Percentiles rank a stretch among this genome's conserved stretches.
Conservation (phyloP, 768 basidiomycete species). For the Hypholoma fasciculare region DNA sequence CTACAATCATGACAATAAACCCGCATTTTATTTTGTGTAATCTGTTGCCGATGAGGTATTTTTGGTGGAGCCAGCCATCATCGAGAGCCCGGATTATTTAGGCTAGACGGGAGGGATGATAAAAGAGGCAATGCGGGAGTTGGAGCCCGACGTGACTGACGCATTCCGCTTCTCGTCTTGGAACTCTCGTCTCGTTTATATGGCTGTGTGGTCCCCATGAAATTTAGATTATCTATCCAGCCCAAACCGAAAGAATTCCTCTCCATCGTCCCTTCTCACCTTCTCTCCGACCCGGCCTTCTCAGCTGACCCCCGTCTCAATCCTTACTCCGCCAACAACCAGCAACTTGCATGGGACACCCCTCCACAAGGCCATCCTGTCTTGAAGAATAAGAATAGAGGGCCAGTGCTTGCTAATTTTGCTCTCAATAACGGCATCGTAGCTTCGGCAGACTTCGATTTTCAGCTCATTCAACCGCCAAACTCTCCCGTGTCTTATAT, state of each 20-base stretch:
- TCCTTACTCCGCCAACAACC: slow-evolving; percentile 39
- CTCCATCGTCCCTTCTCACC: slow-evolving; percentile 23
- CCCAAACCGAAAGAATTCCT: slow-evolving; percentile 9
- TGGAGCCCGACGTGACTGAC: slow-evolving; percentile 8
- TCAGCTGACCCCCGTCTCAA: slow-evolving; percentile 53
- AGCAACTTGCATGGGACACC: slow-evolving; percentile 24
- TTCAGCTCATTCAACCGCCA: slow-evolving; percentile 32
- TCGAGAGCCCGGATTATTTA: not conserved
- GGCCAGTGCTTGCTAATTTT: slow-evolving; percentile 8
- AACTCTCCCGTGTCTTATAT: slow-evolving; percentile 30
- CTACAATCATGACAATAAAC: not conserved
- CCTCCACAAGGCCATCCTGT: slow-evolving; percentile 33
- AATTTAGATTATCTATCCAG: slow-evolving; percentile 16
- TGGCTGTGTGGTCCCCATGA: slow-evolving; percentile 15
- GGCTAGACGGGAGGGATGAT: not conserved
- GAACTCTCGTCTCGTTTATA: slow-evolving; percentile 2
- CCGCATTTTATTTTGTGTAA: not conserved
- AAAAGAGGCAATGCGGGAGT: slow-evolving; percentile 8
- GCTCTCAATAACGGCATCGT: slow-evolving; percentile 11
- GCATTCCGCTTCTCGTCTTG: not conserved
- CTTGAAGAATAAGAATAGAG: slow-evolving; percentile 23
- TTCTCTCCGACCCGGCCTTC: slow-evolving; percentile 55
- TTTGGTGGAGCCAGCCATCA: not conserved
- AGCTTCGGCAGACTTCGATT: slow-evolving; percentile 18
- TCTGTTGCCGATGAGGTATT: not conserved